Conservation (phyloP, 1,284 basidiomycete genomes). For the Veloporphyrellus conicus region DNA sequence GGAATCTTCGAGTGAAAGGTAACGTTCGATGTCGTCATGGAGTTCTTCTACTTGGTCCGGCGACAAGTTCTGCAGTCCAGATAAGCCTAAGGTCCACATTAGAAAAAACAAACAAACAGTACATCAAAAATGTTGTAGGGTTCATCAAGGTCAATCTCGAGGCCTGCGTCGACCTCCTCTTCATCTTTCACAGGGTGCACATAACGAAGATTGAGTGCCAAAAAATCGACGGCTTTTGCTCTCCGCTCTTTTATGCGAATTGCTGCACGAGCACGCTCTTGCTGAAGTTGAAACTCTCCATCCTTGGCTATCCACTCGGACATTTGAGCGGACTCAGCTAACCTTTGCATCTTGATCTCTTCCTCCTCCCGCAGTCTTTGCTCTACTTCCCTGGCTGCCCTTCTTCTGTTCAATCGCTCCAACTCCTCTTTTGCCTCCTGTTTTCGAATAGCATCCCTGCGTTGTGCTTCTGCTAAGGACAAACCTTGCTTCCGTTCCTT, state of each 20-base stretch:
- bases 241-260: conserved; percentile 94
- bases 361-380: conserved; percentile 88
- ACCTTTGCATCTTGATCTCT: conserved; percentile 78
- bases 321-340: conserved; percentile 95
- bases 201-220: conserved; percentile 90
- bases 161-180: conserved; percentile 71
- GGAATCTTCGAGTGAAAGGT: conserved; percentile 81
- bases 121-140: conserved; percentile 96
- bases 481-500: conserved; percentile 90
- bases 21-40: conserved; percentile 91
- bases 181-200: conserved; percentile 68
- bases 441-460: conserved; percentile 74
- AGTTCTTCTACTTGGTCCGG: conserved; percentile 88
- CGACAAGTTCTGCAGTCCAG: conserved; percentile 66
- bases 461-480: conserved; percentile 73
- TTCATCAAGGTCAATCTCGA: conserved; percentile 98
- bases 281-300: conserved; percentile 94
- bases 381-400: conserved; percentile 91
- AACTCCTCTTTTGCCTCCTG: conserved; percentile 94
- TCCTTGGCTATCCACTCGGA: conserved; percentile 97
- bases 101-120: conserved; percentile 31
- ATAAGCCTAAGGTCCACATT: conserved; percentile 19
- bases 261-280: conserved; percentile 84
- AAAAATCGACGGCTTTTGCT: conserved; percentile 92
- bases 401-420: conserved; percentile 82